Evolutionary conservation across 371 early-diverging fungal species (phyloP).

Genomic region (Neoconidiobolus thromboides): DNA sequence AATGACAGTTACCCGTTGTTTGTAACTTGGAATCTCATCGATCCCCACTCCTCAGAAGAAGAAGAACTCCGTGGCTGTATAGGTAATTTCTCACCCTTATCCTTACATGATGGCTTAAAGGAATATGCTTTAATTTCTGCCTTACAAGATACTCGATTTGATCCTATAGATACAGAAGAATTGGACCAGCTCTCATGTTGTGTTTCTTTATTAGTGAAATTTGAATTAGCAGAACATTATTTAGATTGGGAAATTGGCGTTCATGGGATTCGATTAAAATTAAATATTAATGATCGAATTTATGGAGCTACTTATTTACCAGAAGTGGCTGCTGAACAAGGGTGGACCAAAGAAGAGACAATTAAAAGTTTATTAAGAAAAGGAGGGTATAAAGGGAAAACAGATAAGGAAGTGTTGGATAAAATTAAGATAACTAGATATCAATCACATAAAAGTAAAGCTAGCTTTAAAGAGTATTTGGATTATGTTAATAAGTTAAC

Average conservation of each 20-base stretch:
- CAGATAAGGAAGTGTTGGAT: slow-evolving; percentile 21
- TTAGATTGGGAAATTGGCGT: slow-evolving; percentile 80
- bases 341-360: slow-evolving; percentile 68
- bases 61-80: slow-evolving; percentile 71
- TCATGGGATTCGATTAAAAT: slow-evolving; percentile 72
- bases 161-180: slow-evolving; percentile 48
- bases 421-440: slow-evolving; percentile 57
- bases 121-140: slow-evolving; percentile 56
- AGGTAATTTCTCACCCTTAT: slow-evolving; percentile 66
- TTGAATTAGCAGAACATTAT: slow-evolving; percentile 51
- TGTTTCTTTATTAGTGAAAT: slow-evolving; percentile 69
- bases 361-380: slow-evolving; percentile 70
- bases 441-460: slow-evolving; percentile 17
- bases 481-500: background rate
- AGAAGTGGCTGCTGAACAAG: slow-evolving; percentile 50
- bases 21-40: background rate
- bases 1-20: background rate
- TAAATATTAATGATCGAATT: slow-evolving; percentile 24
- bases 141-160: slow-evolving; percentile 58
- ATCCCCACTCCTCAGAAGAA: background rate
- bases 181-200: slow-evolving; percentile 38
- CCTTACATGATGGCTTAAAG: slow-evolving; percentile 43
- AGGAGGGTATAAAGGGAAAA: slow-evolving; percentile 41
- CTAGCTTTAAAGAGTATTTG: background rate
- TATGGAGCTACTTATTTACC: slow-evolving; percentile 73